Evolutionary conservation across 2,329 filamentous ascomycete species (phyloP), one percentile per base, ranked within the genome.

Genomic region (Drechslera avenae): DNA sequence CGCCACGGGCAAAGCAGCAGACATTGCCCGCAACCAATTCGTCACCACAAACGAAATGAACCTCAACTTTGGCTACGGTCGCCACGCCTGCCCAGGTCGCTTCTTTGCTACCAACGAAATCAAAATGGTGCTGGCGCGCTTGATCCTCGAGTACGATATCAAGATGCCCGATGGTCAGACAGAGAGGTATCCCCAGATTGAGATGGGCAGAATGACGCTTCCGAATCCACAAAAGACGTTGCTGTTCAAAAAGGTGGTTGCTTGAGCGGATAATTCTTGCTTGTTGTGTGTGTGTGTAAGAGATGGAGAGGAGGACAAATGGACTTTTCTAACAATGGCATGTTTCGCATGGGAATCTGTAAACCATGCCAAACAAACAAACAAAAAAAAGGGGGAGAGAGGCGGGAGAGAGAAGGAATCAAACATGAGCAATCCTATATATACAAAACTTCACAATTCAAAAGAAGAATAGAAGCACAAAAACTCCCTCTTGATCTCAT

Each of bases 31-130:
- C 42, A 69, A 69, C 51, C 65, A 69, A 28, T 72, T 69, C 39
- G 66, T 68, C 35, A 66, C 59, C 1, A 62, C 57, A 9, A 69
- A 66, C 33, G 59, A 65, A 18, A 49, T 57, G 9, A 65, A 60
- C 9, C 47, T 71, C 7, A 28, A 30, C 5, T 73, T 67, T 43
- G 69, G 69, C 0, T 69, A 71, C 37, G 70, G 70, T 3, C 46
- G 57, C 3, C 68, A 72, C 45, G 64, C 67, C 0, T 73, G 70
- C 30, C 68, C 69, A 2, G 70, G 70, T 1, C 55, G 70, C 7
- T 72, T 71, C 54, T 72, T 72, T 16, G 69, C 70, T 1, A 47
- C 58, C 5, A 66, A 66, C 26, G 67, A 72, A 50, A 70, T 73
- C 39, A 73, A 73, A 54, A 65, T 71, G 53, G 62, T 71, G 12